A percentile compares a stretch with the other conserved stretches of the same genome.
Conservation (phyloP, 2,329 filamentous ascomycete genomes). For the Diaporthe citrichinensis region DNA sequence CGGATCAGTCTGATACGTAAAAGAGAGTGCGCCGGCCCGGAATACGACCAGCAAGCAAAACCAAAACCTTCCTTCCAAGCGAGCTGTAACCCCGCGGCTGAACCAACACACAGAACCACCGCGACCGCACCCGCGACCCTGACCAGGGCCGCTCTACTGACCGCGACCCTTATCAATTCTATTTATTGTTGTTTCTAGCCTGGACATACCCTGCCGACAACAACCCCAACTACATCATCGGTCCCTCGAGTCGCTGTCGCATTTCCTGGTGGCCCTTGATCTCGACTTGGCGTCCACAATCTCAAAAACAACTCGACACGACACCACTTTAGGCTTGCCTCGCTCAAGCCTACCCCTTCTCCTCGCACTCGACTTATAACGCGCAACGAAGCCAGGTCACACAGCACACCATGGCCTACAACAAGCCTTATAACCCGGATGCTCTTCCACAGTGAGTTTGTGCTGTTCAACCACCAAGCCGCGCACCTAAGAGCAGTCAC, state of each 20-base stretch:
- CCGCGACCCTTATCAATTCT: slow-evolving; percentile 37
- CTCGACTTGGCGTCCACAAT: not conserved
- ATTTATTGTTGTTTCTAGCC: slow-evolving; percentile 24
- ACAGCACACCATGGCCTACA: slow-evolving; percentile 88
- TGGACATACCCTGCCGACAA: slow-evolving; percentile 5
- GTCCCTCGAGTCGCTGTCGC: slow-evolving; percentile 7
- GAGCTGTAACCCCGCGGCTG: slow-evolving; percentile 32
- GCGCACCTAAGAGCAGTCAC: slow-evolving; percentile 15
- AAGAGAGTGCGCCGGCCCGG: slow-evolving; percentile 15
- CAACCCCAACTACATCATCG: slow-evolving; percentile 28
- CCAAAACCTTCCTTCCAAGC: slow-evolving; percentile 19
- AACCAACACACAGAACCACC: slow-evolving; percentile 3
- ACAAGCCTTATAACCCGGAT: slow-evolving; percentile 92
- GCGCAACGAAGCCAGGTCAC: slow-evolving; percentile 12
- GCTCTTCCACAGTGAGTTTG: slow-evolving; percentile 85
- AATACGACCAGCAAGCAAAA: slow-evolving; percentile 9
- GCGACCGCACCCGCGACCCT: slow-evolving; percentile 11
- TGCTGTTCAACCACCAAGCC: no score
- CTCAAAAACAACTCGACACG: not conserved
- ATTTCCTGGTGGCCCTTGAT: not conserved
- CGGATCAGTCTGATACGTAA: slow-evolving; percentile 23
- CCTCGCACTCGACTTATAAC: slow-evolving; percentile 33
- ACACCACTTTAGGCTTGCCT: slow-evolving; percentile 2
- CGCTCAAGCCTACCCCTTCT: not conserved
- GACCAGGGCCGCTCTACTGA: slow-evolving; percentile 23